Conservation (phyloP, 2,329 filamentous ascomycete genomes). For the Ustulina deusta region DNA sequence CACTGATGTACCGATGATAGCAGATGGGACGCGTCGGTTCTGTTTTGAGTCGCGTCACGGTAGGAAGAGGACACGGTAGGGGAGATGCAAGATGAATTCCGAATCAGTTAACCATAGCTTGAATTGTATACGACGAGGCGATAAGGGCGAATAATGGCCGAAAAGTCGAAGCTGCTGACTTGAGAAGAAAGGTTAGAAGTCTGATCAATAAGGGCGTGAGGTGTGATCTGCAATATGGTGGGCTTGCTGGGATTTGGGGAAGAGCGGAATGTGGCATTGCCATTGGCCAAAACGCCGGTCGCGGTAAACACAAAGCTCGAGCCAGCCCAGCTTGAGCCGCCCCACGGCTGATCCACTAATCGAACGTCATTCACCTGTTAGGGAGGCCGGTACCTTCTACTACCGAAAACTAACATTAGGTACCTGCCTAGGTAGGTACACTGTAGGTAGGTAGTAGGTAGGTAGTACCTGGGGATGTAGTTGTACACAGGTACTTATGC, state of each 20-base stretch:
- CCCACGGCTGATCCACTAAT: neutral
- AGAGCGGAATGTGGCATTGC: constrained; percentile 31
- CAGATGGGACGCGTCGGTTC: constrained; percentile 44
- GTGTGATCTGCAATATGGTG: constrained; percentile 32
- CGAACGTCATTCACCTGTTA: neutral
- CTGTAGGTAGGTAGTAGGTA: neutral
- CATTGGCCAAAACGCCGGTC: constrained; percentile 40
- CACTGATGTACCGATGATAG: constrained; percentile 9
- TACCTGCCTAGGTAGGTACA: neutral
- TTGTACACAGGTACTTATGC: too few species aligned
- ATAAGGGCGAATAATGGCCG: constrained; percentile 20
- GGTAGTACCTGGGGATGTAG: too few species aligned
- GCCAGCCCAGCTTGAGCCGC: constrained; percentile 34
- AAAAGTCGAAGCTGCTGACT: constrained; percentile 20
- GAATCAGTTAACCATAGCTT: constrained; percentile 45
- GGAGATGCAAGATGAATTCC: neutral
- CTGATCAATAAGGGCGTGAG: constrained; percentile 25
- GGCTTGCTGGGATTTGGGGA: constrained; percentile 34
- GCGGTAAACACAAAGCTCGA: constrained; percentile 50
- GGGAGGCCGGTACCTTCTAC: too few species aligned
- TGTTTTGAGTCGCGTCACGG: constrained; percentile 39
- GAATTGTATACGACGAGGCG: constrained; percentile 19
- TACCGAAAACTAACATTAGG: too few species aligned
- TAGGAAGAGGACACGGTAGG: constrained; percentile 11
- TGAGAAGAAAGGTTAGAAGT: constrained; percentile 21